Base-by-base conservation (phyloP, 2,329 filamentous ascomycete species). In the Thermochaetoides dissita region DNA sequence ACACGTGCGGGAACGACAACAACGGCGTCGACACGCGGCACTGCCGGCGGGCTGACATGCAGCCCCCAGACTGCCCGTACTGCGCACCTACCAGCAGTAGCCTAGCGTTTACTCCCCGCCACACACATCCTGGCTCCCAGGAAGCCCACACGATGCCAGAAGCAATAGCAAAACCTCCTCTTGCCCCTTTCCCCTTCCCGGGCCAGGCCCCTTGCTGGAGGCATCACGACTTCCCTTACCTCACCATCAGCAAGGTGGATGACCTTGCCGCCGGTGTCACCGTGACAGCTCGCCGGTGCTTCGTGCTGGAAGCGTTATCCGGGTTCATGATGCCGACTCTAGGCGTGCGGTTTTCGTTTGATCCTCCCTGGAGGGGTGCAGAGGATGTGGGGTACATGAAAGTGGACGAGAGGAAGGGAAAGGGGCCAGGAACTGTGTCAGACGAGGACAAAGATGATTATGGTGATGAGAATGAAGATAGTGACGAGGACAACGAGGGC, bases 201-300 rank as follows among this genome's bases (percentile, higher is more conserved):
- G 51, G 49, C 32, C 44, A 53, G 39, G 63, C 64, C 10, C 67
- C 69, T 3, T 74, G 70, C 56, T 74, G 70, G 70, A 63, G 69
- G 11, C 70, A 74, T 54, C 65, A 72, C 50, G 64, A 68, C 45
- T 72, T 69, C 41, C 69, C 69, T 0, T 70, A 66, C 50, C 54
- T 72, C 8, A 71, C 67, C 2, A 59, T 72, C 10, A 56, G 61
- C 32, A 62, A 71, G 43, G 62, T 63, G 39, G 59, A 64, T 10
- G 69, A 74, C 46, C 51, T 52, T 2, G 49, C 49, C 0, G 68
- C 69, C 0, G 68, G 68, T 0, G 62, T 72, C 11, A 54, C 62
- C 10, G 56, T 71, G 48, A 61, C 60, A 32, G 68, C 67, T 3
- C 53, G 65, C 6, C 62, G 65, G 46, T 68, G 65, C 53, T 71